phyloP scores from a whole-genome alignment of 2,329 filamentous ascomycete genomes.

The Apiospora rasikravindrae region DNA sequence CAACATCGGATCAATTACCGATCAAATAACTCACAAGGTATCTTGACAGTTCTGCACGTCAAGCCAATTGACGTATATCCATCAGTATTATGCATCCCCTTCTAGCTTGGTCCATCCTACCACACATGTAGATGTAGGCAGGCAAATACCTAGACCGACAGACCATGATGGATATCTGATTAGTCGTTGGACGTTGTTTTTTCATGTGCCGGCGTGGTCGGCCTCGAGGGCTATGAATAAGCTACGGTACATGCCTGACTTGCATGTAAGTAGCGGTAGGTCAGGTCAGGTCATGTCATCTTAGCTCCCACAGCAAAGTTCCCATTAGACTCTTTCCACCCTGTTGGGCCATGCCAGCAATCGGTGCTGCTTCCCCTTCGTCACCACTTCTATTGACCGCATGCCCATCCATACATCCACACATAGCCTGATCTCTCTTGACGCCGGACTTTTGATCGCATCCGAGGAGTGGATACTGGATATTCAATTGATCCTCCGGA shows the following conservation, averaged over 20 bases:
- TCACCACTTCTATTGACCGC: not conserved
- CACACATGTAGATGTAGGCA: too few relatives aligned
- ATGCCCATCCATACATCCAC: too few relatives aligned
- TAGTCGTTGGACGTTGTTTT: not conserved
- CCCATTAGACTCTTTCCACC: not conserved
- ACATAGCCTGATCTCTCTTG: constrained; percentile 1
- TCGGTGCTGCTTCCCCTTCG: not conserved
- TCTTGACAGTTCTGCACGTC: not conserved
- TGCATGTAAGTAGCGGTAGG: too few relatives aligned
- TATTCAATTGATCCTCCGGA: not conserved
- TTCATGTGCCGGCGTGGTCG: too few relatives aligned
- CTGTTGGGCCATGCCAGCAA: not conserved
- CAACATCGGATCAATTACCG: not conserved
- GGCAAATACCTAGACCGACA: too few relatives aligned
- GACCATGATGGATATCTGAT: not conserved
- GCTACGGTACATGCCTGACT: not conserved
- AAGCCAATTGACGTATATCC: not conserved
- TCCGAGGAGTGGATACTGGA: not conserved
- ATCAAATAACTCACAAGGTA: not conserved
- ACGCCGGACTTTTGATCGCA: not conserved
- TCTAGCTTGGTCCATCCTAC: too few relatives aligned
- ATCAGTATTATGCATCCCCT: not conserved
- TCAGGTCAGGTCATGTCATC: too few relatives aligned
- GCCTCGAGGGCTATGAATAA: too few relatives aligned
- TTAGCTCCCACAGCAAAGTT: not conserved